These are phyloP conservation scores for Paramyrothecium sp. DNA, from an alignment of 2,329 filamentous ascomycete species.

Conservation along the genomic window DNA sequence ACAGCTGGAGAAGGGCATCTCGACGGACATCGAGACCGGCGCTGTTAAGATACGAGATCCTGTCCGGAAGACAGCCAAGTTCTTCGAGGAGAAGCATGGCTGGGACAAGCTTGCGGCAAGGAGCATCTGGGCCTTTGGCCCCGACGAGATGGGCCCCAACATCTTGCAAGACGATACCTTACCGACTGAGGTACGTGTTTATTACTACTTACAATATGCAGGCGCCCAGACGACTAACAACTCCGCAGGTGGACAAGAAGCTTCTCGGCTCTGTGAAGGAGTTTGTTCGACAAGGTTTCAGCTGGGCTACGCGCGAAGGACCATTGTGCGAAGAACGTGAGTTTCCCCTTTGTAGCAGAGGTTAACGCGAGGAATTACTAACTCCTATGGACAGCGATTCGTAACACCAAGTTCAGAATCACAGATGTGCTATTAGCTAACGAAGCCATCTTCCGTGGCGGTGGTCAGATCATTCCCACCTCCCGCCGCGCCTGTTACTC, in stretches of 20 bases:
- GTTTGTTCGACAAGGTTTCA: slow-evolving; percentile 92
- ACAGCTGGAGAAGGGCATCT: slow-evolving; percentile 90
- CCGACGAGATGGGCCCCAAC: slow-evolving; percentile 91
- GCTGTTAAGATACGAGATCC: slow-evolving; percentile 91
- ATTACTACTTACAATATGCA: slow-evolving; percentile 6
- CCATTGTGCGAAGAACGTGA: slow-evolving; percentile 95
- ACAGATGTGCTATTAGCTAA: slow-evolving; percentile 84
- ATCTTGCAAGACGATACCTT: slow-evolving; percentile 96
- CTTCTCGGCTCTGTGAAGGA: slow-evolving; percentile 84
- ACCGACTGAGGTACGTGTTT: slow-evolving; percentile 68
- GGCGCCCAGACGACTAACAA: slow-evolving; percentile 3
- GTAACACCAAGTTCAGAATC: slow-evolving; percentile 96
- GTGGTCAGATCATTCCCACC: slow-evolving; percentile 96
- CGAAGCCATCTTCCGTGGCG: slow-evolving; percentile 91
- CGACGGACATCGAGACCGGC: slow-evolving; percentile 89
- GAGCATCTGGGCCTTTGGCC: slow-evolving; percentile 98
- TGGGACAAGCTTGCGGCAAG: slow-evolving; percentile 93
- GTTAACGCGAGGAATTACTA: slow-evolving; percentile 14
- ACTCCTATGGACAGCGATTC: slow-evolving; percentile 64
- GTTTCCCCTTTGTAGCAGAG: slow-evolving; percentile 32
- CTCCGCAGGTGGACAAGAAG: slow-evolving; percentile 78
- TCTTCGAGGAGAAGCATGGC: slow-evolving; percentile 95
- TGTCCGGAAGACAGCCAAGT: slow-evolving; percentile 88
- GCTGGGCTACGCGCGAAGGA: slow-evolving; percentile 93
- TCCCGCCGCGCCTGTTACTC: slow-evolving; percentile 90